Base-by-base conservation (phyloP, 176 grass and related monocot genomes). In the Raddia guianensis region DNA sequence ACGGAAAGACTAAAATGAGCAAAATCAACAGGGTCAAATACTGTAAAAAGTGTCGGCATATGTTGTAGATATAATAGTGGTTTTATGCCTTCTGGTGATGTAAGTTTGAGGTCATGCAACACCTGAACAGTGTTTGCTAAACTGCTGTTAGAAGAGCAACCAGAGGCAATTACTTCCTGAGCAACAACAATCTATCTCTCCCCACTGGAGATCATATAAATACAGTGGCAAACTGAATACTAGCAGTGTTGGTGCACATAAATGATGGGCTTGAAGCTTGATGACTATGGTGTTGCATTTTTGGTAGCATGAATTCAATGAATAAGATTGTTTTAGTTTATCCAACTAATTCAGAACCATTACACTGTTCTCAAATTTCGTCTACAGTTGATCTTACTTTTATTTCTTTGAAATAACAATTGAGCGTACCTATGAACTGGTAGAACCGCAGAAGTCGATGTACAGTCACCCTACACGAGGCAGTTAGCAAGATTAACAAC, bases 1-100 rank as follows among this genome's bases (percentile, higher is more conserved):
- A 49, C 61, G 19, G 49, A n/a, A 70, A 56, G 82, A 76, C 57
- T 40, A 48, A 63, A 62, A 77, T 58, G 65, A 66, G 19, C 48
- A 59, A 78, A 82, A 52, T 72, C 71, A 72, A 5, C 57, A 75
- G 19, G 34, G 14, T 20, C 63, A 66, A 80, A 76, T 73, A 72
- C 47, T 68, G 43, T 59, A 54, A 56, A 49, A 43, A 40, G 37
- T 40, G 37, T 74, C 8, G 47, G 37, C 12, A 79, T 33, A 54
- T 75, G 15, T 12, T 63, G 75, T 80, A 27, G 27, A 68, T 68
- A 63, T 50, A 72, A 50, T 58, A 6, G 10, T 58, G 40, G 44
- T 85, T 81, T 55, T 12, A 18, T 60, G 52, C 72, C 83, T 32
- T 81, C 47, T 9, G 71, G 63, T 50, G 70, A 77, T 66, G 50